Evolutionary conservation across 495 filamentous ascomycete species (phyloP).

Genomic region (Pyronema omphalodes): DNA sequence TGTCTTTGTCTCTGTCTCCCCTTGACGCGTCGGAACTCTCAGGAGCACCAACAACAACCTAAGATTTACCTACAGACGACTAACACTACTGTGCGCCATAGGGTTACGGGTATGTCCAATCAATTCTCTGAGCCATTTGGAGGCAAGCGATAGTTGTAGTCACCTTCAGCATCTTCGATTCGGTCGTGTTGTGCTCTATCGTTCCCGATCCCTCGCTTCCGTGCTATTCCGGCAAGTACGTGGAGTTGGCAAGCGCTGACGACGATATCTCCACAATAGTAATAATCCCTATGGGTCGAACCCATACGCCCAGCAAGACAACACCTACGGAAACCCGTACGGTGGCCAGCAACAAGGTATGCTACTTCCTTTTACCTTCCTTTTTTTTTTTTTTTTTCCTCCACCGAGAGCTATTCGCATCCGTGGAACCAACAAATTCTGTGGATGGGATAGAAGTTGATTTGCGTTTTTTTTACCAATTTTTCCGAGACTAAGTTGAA

Average conservation of each 20-base stretch:
- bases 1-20: too few relatives aligned
- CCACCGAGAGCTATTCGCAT: not conserved
- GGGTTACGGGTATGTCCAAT: constrained; percentile 20
- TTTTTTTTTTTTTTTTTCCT: not conserved
- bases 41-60: not conserved
- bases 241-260: not conserved
- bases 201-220: not conserved
- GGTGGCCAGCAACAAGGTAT: constrained; percentile 14
- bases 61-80: constrained; percentile 3
- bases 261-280: not conserved
- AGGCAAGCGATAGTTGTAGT: not conserved
- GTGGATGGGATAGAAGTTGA: constrained; percentile 13
- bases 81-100: constrained; percentile 7
- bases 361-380: constrained; percentile 20
- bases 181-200: not conserved
- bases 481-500: constrained; percentile 19
- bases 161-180: not conserved
- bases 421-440: not conserved
- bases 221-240: not conserved
- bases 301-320: constrained; percentile 34
- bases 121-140: not conserved
- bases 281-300: constrained; percentile 30
- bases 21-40: not conserved
- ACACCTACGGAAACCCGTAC: constrained; percentile 12
- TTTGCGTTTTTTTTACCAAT: not conserved